Conservation (phyloP, 371 early-diverging fungal genomes). For the Rhizopus arrhizus region DNA sequence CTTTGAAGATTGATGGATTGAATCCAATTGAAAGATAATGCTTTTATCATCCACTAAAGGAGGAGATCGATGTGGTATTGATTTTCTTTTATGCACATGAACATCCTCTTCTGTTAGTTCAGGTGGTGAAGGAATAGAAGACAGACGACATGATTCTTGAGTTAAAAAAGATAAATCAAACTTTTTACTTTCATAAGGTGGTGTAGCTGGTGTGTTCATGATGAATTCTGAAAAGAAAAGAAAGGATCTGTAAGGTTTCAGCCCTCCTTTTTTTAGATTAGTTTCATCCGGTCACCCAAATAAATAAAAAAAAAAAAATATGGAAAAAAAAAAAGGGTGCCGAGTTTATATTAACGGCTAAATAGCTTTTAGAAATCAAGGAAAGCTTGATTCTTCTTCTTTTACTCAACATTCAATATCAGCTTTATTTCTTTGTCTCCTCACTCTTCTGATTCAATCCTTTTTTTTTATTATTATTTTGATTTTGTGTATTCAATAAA, state of each 20-base stretch:
- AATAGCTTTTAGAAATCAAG: too few relatives aligned
- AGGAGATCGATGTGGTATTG: slow-evolving; percentile 28
- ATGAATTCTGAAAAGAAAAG: not conserved
- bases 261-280: slow-evolving; percentile 1
- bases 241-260: not conserved
- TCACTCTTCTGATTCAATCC: not conserved
- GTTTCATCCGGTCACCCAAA: not conserved
- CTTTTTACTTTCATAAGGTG: slow-evolving; percentile 33
- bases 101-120: slow-evolving; percentile 16
- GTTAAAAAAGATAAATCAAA: slow-evolving; percentile 11
- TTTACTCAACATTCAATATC: too few relatives aligned
- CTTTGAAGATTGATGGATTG: not conserved
- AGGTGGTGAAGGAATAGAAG: slow-evolving; percentile 38
- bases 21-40: slow-evolving; percentile 25
- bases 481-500: not conserved
- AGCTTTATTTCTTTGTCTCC: not conserved
- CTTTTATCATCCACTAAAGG: slow-evolving; percentile 20
- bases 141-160: slow-evolving; percentile 4
- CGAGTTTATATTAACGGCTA: too few relatives aligned
- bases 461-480: too few relatives aligned
- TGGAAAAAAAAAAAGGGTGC: not conserved
- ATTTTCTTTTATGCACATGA: slow-evolving; percentile 13
- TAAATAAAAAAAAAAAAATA: not conserved
- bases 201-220: slow-evolving; percentile 31
- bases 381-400: too few relatives aligned